Evolutionary conservation across 768 basidiomycete species (phyloP).

Genomic region (Agaricus subrufescens): DNA sequence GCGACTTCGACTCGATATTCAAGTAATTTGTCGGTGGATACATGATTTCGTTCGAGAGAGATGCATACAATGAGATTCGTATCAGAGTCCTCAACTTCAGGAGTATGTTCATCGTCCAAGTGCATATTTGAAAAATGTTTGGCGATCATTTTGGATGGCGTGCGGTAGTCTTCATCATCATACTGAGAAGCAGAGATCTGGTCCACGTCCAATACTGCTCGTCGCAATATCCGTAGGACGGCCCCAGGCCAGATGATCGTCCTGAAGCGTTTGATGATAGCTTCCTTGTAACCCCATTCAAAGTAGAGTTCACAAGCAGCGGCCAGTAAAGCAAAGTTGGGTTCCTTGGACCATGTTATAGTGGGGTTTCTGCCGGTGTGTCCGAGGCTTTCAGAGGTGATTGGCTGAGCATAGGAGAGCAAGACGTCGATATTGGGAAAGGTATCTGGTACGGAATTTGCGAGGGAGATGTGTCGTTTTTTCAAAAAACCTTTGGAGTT

Average conservation of each 20-base stretch:
- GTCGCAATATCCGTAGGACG: conserved; percentile 66
- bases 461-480: conserved; percentile 59
- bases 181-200: conserved; percentile 10
- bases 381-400: conserved; percentile 64
- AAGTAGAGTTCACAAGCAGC: conserved; percentile 82
- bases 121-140: conserved; percentile 47
- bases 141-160: conserved; percentile 52
- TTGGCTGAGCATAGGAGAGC: conserved; percentile 71
- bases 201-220: conserved; percentile 51
- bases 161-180: conserved; percentile 28
- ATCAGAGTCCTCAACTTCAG: conserved; percentile 27
- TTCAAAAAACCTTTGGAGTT: conserved; percentile 62
- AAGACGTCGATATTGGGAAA: conserved; percentile 76
- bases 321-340: conserved; percentile 68
- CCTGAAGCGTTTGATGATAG: conserved; percentile 80
- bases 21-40: conserved; percentile 61
- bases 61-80: conserved; percentile 58
- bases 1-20: conserved; percentile 82
- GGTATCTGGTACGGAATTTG: conserved; percentile 54
- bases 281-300: conserved; percentile 86
- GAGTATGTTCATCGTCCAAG: conserved; percentile 23
- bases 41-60: conserved; percentile 58
- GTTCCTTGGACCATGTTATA: conserved; percentile 51
- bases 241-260: conserved; percentile 78
- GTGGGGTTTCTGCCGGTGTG: conserved; percentile 29